Conservation (phyloP, 305 asterid species). For the Coffea humblotiana region DNA sequence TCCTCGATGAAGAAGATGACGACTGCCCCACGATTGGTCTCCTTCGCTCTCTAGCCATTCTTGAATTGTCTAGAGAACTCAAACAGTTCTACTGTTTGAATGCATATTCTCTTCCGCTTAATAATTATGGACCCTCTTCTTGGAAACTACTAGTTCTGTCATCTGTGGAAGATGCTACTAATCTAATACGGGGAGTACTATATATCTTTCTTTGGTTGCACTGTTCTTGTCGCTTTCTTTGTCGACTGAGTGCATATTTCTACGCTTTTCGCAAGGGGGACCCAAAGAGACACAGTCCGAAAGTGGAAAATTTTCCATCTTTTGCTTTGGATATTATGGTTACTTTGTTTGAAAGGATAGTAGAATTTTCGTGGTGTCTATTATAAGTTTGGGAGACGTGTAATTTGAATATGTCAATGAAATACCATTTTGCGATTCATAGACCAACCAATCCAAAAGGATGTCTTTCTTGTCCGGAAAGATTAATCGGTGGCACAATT, state of each 20-base stretch:
- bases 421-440: background rate
- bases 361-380: constrained; percentile 14
- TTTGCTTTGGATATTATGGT: background rate
- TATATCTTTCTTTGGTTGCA: background rate
- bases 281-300: background rate
- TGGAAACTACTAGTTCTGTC: constrained; percentile 30
- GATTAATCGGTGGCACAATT: background rate
- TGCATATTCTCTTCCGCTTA: background rate
- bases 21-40: constrained; percentile 13
- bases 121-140: background rate
- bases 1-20: constrained; percentile 16
- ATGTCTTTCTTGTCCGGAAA: background rate
- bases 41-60: constrained; percentile 27
- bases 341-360: background rate
- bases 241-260: constrained; percentile 4
- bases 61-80: constrained; percentile 4
- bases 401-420: constrained; percentile 4
- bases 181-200: constrained; percentile 20
- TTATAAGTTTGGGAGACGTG: background rate
- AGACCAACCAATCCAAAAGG: background rate
- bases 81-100: background rate
- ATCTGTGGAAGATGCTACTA: constrained; percentile 4
- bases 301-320: background rate
- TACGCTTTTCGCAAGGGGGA: background rate
- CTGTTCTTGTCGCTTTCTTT: background rate